Evolutionary conservation across 139 green algal genomes (phyloP).

Genomic region (Tetradesmus lagerheimii): DNA sequence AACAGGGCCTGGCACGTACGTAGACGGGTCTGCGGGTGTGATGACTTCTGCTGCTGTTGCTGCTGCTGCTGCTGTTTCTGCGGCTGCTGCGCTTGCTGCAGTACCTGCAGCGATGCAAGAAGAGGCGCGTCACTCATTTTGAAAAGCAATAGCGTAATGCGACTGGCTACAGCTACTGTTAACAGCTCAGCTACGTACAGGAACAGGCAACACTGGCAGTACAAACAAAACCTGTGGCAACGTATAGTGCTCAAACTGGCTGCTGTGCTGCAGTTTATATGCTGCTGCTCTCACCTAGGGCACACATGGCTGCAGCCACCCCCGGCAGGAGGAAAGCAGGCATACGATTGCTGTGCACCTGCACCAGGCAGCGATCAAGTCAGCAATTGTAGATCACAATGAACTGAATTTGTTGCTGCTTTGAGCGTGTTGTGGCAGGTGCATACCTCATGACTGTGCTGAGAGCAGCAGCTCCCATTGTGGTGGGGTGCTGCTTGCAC

Average conservation of each 20-base stretch:
- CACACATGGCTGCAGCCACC: background rate
- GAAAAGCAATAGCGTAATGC: no score
- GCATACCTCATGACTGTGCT: background rate
- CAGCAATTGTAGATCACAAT: background rate
- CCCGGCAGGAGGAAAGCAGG: background rate
- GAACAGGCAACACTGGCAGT: no score
- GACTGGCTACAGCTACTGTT: no score
- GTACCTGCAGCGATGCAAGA: background rate
- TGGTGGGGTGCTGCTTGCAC: background rate
- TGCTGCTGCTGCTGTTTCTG: constrained; percentile 20
- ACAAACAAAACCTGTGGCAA: no score
- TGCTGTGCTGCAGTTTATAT: background rate
- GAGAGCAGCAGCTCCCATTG: background rate
- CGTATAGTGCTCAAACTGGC: background rate
- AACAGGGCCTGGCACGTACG: constrained; percentile 58
- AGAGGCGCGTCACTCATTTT: background rate
- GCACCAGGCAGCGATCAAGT: background rate
- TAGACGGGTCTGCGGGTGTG: constrained; percentile 3
- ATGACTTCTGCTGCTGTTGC: background rate
- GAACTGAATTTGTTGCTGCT: background rate
- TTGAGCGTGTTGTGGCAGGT: background rate
- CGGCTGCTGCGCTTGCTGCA: constrained; percentile 12
- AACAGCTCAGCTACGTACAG: no score
- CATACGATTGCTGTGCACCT: background rate
- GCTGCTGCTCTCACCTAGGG: background rate